Base-by-base conservation (phyloP, 176 grass and related monocot genomes). In the Zoysia pacifica region DNA sequence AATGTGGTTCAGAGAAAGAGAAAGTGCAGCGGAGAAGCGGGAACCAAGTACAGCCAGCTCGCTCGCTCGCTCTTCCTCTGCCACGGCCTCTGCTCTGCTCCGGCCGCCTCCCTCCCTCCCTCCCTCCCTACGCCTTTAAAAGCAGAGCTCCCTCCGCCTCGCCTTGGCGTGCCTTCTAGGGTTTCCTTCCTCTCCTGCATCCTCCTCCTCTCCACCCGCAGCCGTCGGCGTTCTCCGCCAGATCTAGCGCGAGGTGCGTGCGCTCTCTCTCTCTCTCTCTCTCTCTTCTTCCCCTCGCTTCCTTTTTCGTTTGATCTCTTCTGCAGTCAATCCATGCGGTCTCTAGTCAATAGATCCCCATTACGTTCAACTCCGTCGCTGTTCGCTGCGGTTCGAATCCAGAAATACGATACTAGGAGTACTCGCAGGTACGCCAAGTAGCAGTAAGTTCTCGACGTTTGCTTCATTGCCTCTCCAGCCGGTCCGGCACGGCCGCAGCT, bases 1-100 rank as follows among this genome's bases (percentile, higher is more conserved):
- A 18, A 56, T 18, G 14, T 16, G 1, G 15, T 28, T 28, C 28
- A 28, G 15, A 4, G 6, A 2, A 14, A 15, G 7, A 20, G 11
- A 35, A 62, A 62, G 59, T 35, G 59, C 59, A 62, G 59, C 59
- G 20, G 19, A 16, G 59, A 52, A 54, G 76, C 83, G 83, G 76
- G 50, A 86, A 28, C 28, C 28, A 28, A 80, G 47, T 55, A 47
- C 62, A 37, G 19, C 5, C 6, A 35, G 58, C 44, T 46, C 54
- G 2, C 5, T 1, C 10, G 11, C 14, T 48, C 9, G 28, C 49
- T 49, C 11, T 39, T 35, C 5, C 81, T 63, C 67, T 48, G 19
- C 39, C 71, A 3, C 50, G 3, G 53, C 53, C 62, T 35, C 71
- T 7, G 6, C 53, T 49, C 62, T 4, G 20, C 4, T 41, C 48